Percentiles rank a stretch among this genome's conserved stretches.
Evolutionary conservation across 768 basidiomycete species (phyloP).

Genomic region (Tylopilus rubrobrunneus): DNA sequence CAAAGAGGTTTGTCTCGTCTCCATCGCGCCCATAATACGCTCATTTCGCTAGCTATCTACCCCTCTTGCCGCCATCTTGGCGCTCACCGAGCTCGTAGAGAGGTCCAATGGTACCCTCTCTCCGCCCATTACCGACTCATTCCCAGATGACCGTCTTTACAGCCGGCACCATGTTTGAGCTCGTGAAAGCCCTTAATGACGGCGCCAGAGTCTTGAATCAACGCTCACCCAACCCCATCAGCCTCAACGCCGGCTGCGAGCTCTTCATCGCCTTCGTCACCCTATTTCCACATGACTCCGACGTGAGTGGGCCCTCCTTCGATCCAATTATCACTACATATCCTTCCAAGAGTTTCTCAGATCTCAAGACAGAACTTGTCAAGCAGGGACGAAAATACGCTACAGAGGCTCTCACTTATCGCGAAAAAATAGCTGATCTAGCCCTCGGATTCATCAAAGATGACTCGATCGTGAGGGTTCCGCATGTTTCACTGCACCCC

Average conservation of each 20-base stretch:
- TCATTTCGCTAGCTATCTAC: slow-evolving; percentile 55
- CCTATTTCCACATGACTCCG: slow-evolving; percentile 75
- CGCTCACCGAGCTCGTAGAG: slow-evolving; percentile 78
- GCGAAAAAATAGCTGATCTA: slow-evolving; percentile 83
- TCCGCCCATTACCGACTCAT: slow-evolving; percentile 8
- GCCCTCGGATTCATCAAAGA: slow-evolving; percentile 94
- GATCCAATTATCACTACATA: slow-evolving; percentile 7
- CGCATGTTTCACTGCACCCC: slow-evolving; percentile 13
- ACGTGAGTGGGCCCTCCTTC: slow-evolving; percentile 44
- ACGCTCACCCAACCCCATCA: slow-evolving; percentile 72
- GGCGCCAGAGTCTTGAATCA: slow-evolving; percentile 62
- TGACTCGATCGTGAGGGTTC: slow-evolving; percentile 70
- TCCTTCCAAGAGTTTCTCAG: slow-evolving; percentile 64
- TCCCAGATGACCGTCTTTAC: slow-evolving; percentile 8
- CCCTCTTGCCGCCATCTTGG: slow-evolving; percentile 85
- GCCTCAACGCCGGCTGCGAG: slow-evolving; percentile 85
- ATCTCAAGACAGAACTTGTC: slow-evolving; percentile 80
- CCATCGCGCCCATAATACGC: background rate
- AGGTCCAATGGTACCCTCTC: slow-evolving; percentile 64
- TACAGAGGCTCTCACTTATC: slow-evolving; percentile 75
- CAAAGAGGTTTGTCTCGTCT: slow-evolving; percentile 52
- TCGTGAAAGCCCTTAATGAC: slow-evolving; percentile 77
- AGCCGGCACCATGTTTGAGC: slow-evolving; percentile 94
- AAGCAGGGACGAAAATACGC: slow-evolving; percentile 77
- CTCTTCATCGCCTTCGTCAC: slow-evolving; percentile 90